Evolutionary conservation across 495 filamentous ascomycete genomes (phyloP), one percentile per base, ranked within the genome.

Genomic region (Penicillium pulvis): DNA sequence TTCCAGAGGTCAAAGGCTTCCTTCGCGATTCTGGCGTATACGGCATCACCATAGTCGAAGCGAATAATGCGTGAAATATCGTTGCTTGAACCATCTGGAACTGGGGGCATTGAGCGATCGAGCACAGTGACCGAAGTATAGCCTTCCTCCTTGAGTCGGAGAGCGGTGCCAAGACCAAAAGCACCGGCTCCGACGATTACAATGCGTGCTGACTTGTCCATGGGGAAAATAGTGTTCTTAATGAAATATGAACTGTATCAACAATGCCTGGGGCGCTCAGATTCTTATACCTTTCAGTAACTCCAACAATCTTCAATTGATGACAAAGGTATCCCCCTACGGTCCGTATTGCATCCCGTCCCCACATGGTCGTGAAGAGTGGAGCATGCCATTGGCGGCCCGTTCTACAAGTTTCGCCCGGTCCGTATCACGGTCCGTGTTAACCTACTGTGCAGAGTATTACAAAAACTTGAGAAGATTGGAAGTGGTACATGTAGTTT

Each of bases 1-100:
- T 17, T 81, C 91, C 91, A 96, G 49, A 81, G 75, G n/a, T 68
- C 67, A 50, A 85, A 87, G 2, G 90, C 90, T 19, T 84, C 75
- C 16, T 82, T 75, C 6, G 79, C 86, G 41, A 96, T 84, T 4
- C 71, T 64, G 10, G 86, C 79, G 65, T 93, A 93, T 5, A 81
- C 75, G 1, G 79, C 70, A 66, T 91, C 85, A 5, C 81, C 78
- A 65, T 93, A 93, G 74, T 93, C 90, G 50, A 88, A 75, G 28
- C 90, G 80, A 58, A 93, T 81, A 41, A 90, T 82, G 41, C 87
- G 83, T 9, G 87, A 89, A n/a, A 81, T 83, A 69, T 90, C 88
- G 61, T 85, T 79, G 59, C 81, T 85, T 23, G 84, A 78, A 30
- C 81, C 81, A 57, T 90, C 82, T 24, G 80, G 79, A 8, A 89